These are phyloP conservation scores for Phaeolepiota aurea DNA, from an alignment of 768 basidiomycete genomes.

Conservation along the genomic window DNA sequence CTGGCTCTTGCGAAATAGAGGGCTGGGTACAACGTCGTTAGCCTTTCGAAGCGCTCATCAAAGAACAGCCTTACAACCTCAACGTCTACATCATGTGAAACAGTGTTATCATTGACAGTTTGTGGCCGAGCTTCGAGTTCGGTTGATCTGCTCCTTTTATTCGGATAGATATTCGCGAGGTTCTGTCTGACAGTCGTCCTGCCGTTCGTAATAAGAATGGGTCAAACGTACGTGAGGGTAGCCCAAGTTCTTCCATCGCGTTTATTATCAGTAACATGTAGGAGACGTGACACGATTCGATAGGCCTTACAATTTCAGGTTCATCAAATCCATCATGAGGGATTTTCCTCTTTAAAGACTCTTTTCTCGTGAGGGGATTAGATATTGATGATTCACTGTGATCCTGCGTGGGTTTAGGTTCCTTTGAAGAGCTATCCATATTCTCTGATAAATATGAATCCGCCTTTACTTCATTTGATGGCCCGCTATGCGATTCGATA, in stretches of 20 bases:
- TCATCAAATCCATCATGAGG: constrained; percentile 28
- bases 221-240: constrained; percentile 34
- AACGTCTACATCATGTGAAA: no score
- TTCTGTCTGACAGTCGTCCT: constrained; percentile 21
- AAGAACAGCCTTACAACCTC: background rate
- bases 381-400: no score
- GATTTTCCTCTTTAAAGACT: constrained; percentile 22
- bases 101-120: background rate
- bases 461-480: no score
- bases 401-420: no score
- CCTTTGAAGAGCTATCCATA: no score
- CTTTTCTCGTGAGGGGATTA: no score
- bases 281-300: constrained; percentile 2
- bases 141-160: constrained; percentile 25
- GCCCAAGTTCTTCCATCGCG: constrained; percentile 20
- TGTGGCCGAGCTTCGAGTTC: constrained; percentile 1
- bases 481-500: no score
- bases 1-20: background rate
- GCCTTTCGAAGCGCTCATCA: background rate
- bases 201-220: background rate
- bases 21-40: background rate
- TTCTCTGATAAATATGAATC: no score
- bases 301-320: constrained; percentile 14
- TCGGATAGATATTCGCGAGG: constrained; percentile 38
- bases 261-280: constrained; percentile 4